Percentiles rank a stretch among this genome's conserved stretches.
Conservation (phyloP, 2,329 filamentous ascomycete genomes). For the Raffaelea albimanens region DNA sequence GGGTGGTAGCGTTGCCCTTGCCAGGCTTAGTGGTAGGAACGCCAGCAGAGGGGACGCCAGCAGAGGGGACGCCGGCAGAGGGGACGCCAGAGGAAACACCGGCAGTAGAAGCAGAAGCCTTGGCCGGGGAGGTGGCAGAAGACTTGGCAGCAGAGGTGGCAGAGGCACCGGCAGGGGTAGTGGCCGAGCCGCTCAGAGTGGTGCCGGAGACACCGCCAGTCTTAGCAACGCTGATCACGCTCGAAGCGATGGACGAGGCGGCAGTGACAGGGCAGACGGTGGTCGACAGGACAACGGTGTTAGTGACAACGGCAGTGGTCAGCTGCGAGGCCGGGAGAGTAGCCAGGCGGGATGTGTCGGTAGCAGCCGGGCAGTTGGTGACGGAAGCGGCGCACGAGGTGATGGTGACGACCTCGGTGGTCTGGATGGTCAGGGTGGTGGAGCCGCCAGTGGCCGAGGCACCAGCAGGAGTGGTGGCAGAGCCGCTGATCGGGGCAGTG, state of each 20-base stretch:
- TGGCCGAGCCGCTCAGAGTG: background rate
- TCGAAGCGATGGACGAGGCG: constrained; percentile 26
- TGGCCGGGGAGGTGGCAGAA: too few relatives aligned
- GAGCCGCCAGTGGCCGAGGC: constrained; percentile 9
- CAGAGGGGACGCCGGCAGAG: too few relatives aligned
- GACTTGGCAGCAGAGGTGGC: too few relatives aligned
- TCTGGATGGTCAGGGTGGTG: constrained; percentile 31
- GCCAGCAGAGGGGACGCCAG: too few relatives aligned
- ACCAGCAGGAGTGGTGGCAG: background rate
- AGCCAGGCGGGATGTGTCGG: constrained; percentile 26
- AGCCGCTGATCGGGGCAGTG: background rate
- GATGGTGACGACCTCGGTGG: constrained; percentile 28
- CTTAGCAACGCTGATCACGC: constrained; percentile 20
- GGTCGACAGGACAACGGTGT: constrained; percentile 26
- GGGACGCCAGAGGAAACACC: background rate
- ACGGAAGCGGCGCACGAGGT: constrained; percentile 13
- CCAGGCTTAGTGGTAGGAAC: too few relatives aligned
- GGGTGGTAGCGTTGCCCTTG: too few relatives aligned
- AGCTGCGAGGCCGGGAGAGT: constrained; percentile 20
- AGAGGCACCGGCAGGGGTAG: background rate
- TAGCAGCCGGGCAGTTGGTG: constrained; percentile 16
- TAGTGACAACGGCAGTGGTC: constrained; percentile 25
- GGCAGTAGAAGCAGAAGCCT: background rate
- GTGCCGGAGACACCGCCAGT: background rate
- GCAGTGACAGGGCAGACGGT: constrained; percentile 32